These are phyloP conservation scores for Scheffersomyces lignicola DNA, from an alignment of 1,139 yeast species.

Conservation along the genomic window DNA sequence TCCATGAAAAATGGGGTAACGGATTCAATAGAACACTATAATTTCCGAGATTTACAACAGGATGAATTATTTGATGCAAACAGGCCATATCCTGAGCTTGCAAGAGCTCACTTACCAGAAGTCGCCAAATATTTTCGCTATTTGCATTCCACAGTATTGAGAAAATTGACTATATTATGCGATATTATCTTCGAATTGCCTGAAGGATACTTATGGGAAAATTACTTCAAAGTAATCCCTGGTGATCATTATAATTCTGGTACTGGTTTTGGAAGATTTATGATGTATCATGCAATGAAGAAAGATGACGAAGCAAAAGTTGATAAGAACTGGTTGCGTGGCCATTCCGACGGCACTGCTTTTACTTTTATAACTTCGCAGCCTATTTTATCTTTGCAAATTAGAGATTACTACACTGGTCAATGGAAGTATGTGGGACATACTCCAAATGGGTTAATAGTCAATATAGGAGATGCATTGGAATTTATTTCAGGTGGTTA, in stretches of 20 bases:
- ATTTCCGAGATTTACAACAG: constrained; percentile 21
- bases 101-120: constrained; percentile 22
- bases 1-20: constrained; percentile 25
- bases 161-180: constrained; percentile 22
- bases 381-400: constrained; percentile 46
- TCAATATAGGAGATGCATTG: constrained; percentile 47
- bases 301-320: constrained; percentile 22
- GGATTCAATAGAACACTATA: constrained; percentile 24
- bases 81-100: constrained; percentile 24
- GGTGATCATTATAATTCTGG: constrained; percentile 24
- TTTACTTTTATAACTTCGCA: constrained; percentile 49
- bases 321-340: constrained; percentile 43
- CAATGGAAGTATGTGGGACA: constrained; percentile 47
- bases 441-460: constrained; percentile 41
- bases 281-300: constrained; percentile 26
- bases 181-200: constrained; percentile 27
- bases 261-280: constrained; percentile 28
- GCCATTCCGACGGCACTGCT: constrained; percentile 48
- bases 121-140: constrained; percentile 21
- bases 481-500: constrained; percentile 48
- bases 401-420: constrained; percentile 41
- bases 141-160: constrained; percentile 19
- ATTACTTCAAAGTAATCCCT: constrained; percentile 22
- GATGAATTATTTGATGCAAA: constrained; percentile 17
- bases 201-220: constrained; percentile 28